Evolutionary conservation across 1,284 basidiomycete genomes (phyloP), one percentile per base, ranked within the genome.

Genomic region (Hemileccinum hortonii): DNA sequence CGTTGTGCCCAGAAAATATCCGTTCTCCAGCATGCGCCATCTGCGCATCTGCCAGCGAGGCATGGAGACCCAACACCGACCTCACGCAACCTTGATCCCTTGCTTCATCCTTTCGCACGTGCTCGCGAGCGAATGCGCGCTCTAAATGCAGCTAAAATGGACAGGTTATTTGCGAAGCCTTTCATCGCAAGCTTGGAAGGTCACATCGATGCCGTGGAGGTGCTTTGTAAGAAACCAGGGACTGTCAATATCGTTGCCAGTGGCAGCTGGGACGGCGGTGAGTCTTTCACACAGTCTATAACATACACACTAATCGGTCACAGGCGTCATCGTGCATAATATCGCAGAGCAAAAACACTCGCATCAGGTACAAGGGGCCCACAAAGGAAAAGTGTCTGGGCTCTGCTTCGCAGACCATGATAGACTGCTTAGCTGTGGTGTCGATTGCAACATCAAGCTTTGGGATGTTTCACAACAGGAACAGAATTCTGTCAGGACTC

Each of bases 91-190:
- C 84, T 99, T 39, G 87, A 98, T 65, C 94, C 96, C 0, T 77
- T 93, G 19, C 84, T 94, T 71, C 96, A 99, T 67, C 97, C 96
- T 0, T 98, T 99, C 69, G 80, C 93, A 4, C 87, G 91, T 42
- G 90, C 94, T 14, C 77, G 97, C 55, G 96, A 99, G 74, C 93
- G 97, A 47, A 94, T 87, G 19, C 85, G 97, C 53, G 97, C 97
- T 3, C 71, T 99, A 44, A 97, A 94, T 55, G 96, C 96, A 0
- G 90, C 90, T 21, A 99, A 99, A 75, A 89, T 99, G 76, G 95
- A 98, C 54, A 79, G 93, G 48, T 92, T 99, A 75, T 98, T 98
- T 68, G 89, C 96, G 24, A 98, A 97, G 68, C 97, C 97, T 0
- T 99, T 99, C 62, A 80, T 99, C 9, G 92, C 84, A 29, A 82